These are phyloP conservation scores for Astraeus odoratus DNA, from an alignment of 768 basidiomycete species.

Conservation along the genomic window DNA sequence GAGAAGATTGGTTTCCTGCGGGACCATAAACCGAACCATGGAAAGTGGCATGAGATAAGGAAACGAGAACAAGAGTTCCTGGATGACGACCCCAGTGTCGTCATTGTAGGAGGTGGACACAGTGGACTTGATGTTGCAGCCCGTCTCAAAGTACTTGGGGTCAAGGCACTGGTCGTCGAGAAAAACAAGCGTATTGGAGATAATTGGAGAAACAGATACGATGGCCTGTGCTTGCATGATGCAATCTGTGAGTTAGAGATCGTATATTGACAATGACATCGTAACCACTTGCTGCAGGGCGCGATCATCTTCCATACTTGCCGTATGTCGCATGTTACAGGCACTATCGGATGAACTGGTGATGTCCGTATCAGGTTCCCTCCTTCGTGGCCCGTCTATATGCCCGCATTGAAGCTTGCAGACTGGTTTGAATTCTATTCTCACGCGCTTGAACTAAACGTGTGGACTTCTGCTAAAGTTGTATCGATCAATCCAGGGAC, in stretches of 20 bases:
- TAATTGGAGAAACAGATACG: slow-evolving; percentile 55
- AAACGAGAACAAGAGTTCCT: slow-evolving; percentile 37
- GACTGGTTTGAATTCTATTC: slow-evolving; percentile 66
- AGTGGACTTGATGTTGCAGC: slow-evolving; percentile 42
- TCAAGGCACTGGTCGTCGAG: slow-evolving; percentile 53
- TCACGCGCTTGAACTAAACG: slow-evolving; percentile 49
- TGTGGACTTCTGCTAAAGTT: slow-evolving; percentile 49
- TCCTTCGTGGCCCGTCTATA: slow-evolving; percentile 45
- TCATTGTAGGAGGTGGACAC: too few species aligned
- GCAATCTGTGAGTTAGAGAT: slow-evolving; percentile 33
- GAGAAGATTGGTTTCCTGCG: slow-evolving; percentile 42
- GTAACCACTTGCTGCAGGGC: slow-evolving; percentile 27
- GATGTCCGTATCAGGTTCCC: slow-evolving; percentile 36
- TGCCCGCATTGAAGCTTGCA: slow-evolving; percentile 53
- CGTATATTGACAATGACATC: neutral
- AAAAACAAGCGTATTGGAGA: slow-evolving; percentile 46
- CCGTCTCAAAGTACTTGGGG: slow-evolving; percentile 33
- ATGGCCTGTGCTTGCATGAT: slow-evolving; percentile 49
- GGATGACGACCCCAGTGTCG: slow-evolving; percentile 49
- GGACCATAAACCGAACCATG: slow-evolving; percentile 37
- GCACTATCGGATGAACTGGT: neutral
- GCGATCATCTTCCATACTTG: slow-evolving; percentile 50
- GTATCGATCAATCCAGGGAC: slow-evolving; percentile 22
- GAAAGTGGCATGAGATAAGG: slow-evolving; percentile 47
- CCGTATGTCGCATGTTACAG: slow-evolving; percentile 35